Conservation (phyloP, 2,329 filamentous ascomycete species). For the Aphanoascus verrucosus region DNA sequence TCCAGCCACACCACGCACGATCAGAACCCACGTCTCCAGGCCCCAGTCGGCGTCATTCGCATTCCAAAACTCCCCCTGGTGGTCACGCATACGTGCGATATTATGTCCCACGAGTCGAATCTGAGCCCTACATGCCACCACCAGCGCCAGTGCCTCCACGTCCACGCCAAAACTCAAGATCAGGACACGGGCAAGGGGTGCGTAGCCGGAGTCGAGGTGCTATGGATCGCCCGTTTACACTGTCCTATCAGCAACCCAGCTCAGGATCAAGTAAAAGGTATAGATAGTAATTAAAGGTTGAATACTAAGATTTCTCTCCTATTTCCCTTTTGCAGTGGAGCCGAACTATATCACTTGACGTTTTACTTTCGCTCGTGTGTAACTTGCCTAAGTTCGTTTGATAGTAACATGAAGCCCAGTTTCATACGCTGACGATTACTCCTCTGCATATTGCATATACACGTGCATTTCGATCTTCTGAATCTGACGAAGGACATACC, state of each 20-base stretch:
- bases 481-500: too few species aligned
- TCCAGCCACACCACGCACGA: neutral
- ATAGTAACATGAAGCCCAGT: too few species aligned
- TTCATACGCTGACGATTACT: too few species aligned
- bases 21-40: constrained; percentile 5
- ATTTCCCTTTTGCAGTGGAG: neutral
- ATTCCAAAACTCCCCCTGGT: neutral
- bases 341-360: too few species aligned
- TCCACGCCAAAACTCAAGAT: neutral
- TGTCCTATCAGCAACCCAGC: neutral
- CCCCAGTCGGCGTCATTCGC: neutral
- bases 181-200: neutral
- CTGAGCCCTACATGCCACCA: neutral
- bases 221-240: constrained; percentile 1
- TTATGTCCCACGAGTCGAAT: constrained; percentile 1
- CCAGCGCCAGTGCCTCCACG: neutral
- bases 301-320: neutral
- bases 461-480: too few species aligned
- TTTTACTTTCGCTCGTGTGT: too few species aligned
- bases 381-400: too few species aligned
- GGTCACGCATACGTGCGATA: constrained; percentile 1
- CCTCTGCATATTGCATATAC: too few species aligned
- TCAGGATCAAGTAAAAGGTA: neutral
- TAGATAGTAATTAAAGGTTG: neutral
- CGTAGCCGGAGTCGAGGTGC: constrained; percentile 3